Conservation (phyloP, 108 stramenopile genomes). For the Parietichytrium sp. region DNA sequence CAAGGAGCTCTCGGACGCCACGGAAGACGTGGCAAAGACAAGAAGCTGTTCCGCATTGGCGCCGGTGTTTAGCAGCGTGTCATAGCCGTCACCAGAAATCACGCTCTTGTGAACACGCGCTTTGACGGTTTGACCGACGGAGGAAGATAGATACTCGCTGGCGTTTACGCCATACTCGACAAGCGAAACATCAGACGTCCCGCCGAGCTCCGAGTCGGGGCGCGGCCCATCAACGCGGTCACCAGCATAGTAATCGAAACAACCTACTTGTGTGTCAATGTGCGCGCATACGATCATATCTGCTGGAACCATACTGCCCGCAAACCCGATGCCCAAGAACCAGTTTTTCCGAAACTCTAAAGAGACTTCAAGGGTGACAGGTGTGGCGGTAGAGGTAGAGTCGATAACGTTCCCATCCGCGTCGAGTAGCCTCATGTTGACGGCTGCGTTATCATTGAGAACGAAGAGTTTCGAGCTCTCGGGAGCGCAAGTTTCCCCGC, state of each 20-base stretch:
- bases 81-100: not conserved
- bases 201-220: not conserved
- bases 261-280: not conserved
- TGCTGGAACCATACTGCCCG: not conserved
- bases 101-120: not conserved
- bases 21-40: not conserved
- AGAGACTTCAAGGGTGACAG: not conserved
- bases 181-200: not conserved
- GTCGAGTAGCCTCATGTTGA: not conserved
- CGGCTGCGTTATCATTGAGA: not conserved
- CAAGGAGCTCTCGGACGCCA: not conserved
- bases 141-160: too few species aligned
- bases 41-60: not conserved
- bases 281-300: constrained; percentile 13
- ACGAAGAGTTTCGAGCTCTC: not conserved
- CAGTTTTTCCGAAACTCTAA: not conserved
- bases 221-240: not conserved
- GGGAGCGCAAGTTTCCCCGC: not conserved
- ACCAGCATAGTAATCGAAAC: not conserved
- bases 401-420: not conserved
- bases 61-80: not conserved
- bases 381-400: not conserved
- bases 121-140: not conserved
- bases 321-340: constrained; percentile 29
- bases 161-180: too few species aligned